These are phyloP conservation scores for Xylaria castorea DNA, from an alignment of 495 filamentous ascomycete genomes.

Conservation along the genomic window DNA sequence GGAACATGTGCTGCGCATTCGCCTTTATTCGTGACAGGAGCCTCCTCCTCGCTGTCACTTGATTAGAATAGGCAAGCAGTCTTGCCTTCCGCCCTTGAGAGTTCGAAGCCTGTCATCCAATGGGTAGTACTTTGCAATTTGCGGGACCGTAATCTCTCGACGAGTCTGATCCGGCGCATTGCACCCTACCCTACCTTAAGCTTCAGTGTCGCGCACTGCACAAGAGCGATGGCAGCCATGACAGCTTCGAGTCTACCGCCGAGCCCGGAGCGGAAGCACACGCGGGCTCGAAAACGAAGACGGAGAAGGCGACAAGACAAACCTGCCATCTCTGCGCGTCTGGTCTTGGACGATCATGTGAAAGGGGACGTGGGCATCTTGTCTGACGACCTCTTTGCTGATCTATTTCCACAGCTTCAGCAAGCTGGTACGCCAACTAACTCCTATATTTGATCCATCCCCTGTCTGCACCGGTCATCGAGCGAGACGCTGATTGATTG, in stretches of 20 bases:
- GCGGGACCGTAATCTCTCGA: conserved; percentile 6
- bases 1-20: background rate
- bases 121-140: conserved; percentile 4
- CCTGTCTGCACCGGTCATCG: background rate
- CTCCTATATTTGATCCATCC: too few relatives aligned
- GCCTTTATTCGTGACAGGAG: background rate
- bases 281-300: conserved; percentile 38
- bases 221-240: conserved; percentile 34
- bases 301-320: conserved; percentile 63
- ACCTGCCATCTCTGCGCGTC: conserved; percentile 56
- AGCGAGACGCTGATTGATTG: conserved; percentile 20
- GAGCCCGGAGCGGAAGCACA: conserved; percentile 36
- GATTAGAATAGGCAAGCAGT: background rate
- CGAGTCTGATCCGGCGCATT: conserved; percentile 24
- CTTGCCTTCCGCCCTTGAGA: background rate
- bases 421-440: conserved; percentile 43
- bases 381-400: conserved; percentile 82
- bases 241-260: conserved; percentile 31
- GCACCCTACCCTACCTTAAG: background rate
- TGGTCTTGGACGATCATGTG: conserved; percentile 82
- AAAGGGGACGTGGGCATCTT: conserved; percentile 88
- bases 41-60: background rate
- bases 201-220: background rate
- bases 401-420: conserved; percentile 71
- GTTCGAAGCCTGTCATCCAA: conserved; percentile 10